Percentiles rank a stretch among this genome's conserved stretches.
phyloP scores from a whole-genome alignment of 371 early-diverging fungal species.

The Batkoa obscura region DNA sequence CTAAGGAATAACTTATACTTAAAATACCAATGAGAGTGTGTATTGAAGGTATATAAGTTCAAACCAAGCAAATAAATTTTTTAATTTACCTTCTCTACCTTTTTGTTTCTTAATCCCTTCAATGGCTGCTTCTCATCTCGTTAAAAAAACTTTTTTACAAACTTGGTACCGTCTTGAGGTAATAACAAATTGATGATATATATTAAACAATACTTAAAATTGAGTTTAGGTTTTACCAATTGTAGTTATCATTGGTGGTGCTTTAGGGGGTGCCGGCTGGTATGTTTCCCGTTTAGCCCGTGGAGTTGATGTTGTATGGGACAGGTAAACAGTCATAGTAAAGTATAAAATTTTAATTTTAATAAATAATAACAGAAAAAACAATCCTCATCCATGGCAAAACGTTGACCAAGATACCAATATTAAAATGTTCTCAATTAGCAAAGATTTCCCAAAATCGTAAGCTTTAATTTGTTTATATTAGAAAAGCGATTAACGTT shows the following conservation, averaged over 20 bases:
- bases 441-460: constrained; percentile 8
- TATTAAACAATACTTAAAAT: not conserved
- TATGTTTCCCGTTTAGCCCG: constrained; percentile 33
- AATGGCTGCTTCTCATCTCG: not conserved
- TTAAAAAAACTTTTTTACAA: constrained; percentile 12
- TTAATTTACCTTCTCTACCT: no score
- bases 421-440: constrained; percentile 35
- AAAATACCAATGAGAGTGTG: no score
- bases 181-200: not conserved
- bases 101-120: not conserved
- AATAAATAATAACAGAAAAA: constrained; percentile 10
- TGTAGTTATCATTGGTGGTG: constrained; percentile 34
- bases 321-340: constrained; percentile 8
- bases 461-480: no score
- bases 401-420: constrained; percentile 38
- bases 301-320: constrained; percentile 47
- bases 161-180: constrained; percentile 30
- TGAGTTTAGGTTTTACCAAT: constrained; percentile 29
- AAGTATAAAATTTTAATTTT: not conserved
- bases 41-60: no score
- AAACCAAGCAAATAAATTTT: no score
- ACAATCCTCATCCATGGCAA: constrained; percentile 41
- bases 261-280: constrained; percentile 32
- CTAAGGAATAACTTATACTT: no score
- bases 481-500: no score